Conservation (phyloP, 2,329 filamentous ascomycete genomes). For the Trichothecium sympodiale region DNA sequence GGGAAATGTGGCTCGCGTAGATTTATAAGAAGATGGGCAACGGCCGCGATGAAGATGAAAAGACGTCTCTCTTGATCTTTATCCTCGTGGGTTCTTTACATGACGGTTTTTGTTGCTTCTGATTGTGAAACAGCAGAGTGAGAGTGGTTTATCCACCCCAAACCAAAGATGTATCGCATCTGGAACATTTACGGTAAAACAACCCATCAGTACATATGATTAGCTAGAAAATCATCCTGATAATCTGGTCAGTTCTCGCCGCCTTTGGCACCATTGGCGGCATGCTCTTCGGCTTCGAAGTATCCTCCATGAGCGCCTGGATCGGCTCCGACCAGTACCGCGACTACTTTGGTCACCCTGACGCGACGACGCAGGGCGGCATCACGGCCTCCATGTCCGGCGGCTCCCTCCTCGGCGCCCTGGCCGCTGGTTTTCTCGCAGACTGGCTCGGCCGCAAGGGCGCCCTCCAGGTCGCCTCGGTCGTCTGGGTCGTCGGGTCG, state of each 20-base stretch:
- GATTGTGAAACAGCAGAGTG: no score
- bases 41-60: no score
- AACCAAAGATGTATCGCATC: slow-evolving; percentile 23
- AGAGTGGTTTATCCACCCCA: no score
- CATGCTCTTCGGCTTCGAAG: slow-evolving; percentile 43
- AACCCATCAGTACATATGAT: no score
- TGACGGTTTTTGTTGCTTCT: no score
- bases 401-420: slow-evolving; percentile 34
- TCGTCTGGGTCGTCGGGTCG: slow-evolving; percentile 46
- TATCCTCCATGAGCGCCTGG: slow-evolving; percentile 47
- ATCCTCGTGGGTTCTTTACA: no score
- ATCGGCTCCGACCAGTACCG: slow-evolving; percentile 39
- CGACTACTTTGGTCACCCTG: slow-evolving; percentile 38
- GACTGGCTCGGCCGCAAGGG: slow-evolving; percentile 33
- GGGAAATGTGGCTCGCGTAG: no score
- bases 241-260: slow-evolving; percentile 17
- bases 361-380: slow-evolving; percentile 32
- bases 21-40: no score
- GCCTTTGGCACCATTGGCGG: slow-evolving; percentile 29
- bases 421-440: slow-evolving; percentile 32
- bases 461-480: slow-evolving; percentile 31
- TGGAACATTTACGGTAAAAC: slow-evolving; percentile 24
- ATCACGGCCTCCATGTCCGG: slow-evolving; percentile 39
- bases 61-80: no score
- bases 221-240: neutral